Base-by-base conservation (phyloP, 2,329 filamentous ascomycete species). In the Pseudocercospora macadamiae region DNA sequence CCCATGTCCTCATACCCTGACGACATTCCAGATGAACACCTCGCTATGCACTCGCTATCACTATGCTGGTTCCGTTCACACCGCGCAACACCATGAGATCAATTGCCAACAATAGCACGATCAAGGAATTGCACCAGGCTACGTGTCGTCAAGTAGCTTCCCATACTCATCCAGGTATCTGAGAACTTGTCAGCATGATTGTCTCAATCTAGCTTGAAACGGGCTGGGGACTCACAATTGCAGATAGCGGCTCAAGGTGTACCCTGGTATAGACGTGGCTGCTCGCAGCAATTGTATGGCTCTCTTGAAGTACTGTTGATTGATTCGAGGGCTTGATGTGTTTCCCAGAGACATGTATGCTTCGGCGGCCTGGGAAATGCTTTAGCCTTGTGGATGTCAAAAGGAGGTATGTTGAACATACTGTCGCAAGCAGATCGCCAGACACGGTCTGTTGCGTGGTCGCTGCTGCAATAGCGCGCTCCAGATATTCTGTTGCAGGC, bases 261-360 rank as follows among this genome's bases (percentile, higher is more conserved):
- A 82, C 2, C 74, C 75, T 16, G 73, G 68, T 10, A 79, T 71
- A n/a, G 70, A 68, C 6, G 70, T 66, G 4, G 81, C 80, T 55
- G 70, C 71, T 57, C 77, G 75, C 28, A 83, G 68, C 67, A 81
- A 77, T 36, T 68, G 68, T 47, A 83, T 68, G 0, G 81, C 81
- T 64, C 77, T 71, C 16, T 71, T 69, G 59, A 81, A 83, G 54
- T 79, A 75, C 12, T 70, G 70, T 61, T 79, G 73, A 58, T 80
- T 80, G 36, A 69, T 66, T 30, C 77, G 74, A 6, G 75, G 68
- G 19, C 76, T 76, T 3, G 78, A 79, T 1, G 81, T 79, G 55
- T 82, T 83, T 12, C 80, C 80, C 14, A 83, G 66, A 54, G 77
- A 82, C 77, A 83, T 83, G 59, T 77, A 77, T 30, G 80, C 77